Percentiles rank a stretch among this genome's conserved stretches.
These are phyloP conservation scores for Vitis amurensis DNA, from an alignment of 164 flowering plant genomes.

Conservation along the genomic window DNA sequence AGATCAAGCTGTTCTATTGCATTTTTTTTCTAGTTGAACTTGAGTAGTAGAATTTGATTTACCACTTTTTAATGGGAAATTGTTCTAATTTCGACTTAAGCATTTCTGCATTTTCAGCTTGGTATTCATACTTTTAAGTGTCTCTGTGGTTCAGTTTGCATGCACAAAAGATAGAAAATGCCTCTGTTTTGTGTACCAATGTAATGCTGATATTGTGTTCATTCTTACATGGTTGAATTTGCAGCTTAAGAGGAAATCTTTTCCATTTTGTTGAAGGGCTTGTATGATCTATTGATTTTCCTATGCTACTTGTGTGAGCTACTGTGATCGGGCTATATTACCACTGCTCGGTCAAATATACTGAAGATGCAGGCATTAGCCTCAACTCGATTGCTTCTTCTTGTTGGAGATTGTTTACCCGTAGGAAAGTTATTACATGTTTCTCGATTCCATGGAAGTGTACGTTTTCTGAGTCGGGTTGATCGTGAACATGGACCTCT, in stretches of 20 bases:
- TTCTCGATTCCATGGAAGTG: constrained; percentile 29
- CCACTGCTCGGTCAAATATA: neutral
- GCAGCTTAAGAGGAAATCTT: neutral
- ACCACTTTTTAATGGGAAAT: neutral
- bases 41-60: too few species aligned
- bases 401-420: constrained; percentile 45
- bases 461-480: constrained; percentile 22
- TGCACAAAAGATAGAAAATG: neutral
- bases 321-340: neutral
- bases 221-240: neutral
- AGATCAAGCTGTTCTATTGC: neutral
- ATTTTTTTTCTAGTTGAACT: neutral
- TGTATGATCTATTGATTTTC: neutral
- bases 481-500: constrained; percentile 21
- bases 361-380: constrained; percentile 41
- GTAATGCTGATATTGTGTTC: neutral
- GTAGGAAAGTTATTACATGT: constrained; percentile 27
- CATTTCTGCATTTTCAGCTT: too few species aligned
- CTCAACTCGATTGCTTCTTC: constrained; percentile 49
- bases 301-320: neutral
- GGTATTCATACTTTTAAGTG: too few species aligned
- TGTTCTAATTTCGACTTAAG: neutral
- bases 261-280: neutral
- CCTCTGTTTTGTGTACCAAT: neutral
- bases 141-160: neutral